Percentiles rank a stretch among this genome's conserved stretches.
Conservation (phyloP, 2,329 filamentous ascomycete species). For the Dendrostoma leiphaemia region DNA sequence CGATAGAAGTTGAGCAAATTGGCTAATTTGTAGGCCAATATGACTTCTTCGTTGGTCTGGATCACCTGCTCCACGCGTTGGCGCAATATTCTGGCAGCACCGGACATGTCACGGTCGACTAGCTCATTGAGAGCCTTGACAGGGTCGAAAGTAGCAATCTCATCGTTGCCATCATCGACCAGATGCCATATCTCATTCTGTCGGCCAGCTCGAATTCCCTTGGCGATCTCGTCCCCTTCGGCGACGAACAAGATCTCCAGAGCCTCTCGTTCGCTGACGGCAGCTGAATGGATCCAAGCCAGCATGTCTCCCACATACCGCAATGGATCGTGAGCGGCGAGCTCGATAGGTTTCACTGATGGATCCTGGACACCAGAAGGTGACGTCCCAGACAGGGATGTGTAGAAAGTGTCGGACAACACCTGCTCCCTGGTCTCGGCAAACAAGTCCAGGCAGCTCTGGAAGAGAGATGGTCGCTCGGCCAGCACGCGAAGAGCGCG, state of each 20-base stretch:
- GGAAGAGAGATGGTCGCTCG: slow-evolving; percentile 85
- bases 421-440: slow-evolving; percentile 85
- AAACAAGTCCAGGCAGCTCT: slow-evolving; percentile 90
- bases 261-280: slow-evolving; percentile 90
- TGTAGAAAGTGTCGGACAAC: slow-evolving; percentile 84
- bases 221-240: slow-evolving; percentile 84
- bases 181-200: slow-evolving; percentile 83
- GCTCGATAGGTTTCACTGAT: slow-evolving; percentile 84
- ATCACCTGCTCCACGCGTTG: slow-evolving; percentile 90
- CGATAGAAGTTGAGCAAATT: slow-evolving; percentile 90
- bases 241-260: slow-evolving; percentile 88
- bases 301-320: slow-evolving; percentile 97
- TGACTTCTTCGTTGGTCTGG: slow-evolving; percentile 86
- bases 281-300: slow-evolving; percentile 91
- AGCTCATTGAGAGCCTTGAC: slow-evolving; percentile 79
- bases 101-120: slow-evolving; percentile 80
- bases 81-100: slow-evolving; percentile 78
- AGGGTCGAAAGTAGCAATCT: slow-evolving; percentile 66
- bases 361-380: slow-evolving; percentile 57
- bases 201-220: slow-evolving; percentile 74
- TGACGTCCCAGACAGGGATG: slow-evolving; percentile 74
- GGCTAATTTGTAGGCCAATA: slow-evolving; percentile 83
- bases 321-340: slow-evolving; percentile 86
- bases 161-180: slow-evolving; percentile 54
- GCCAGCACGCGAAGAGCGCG: slow-evolving; percentile 82